Conservation (phyloP, 2,329 filamentous ascomycete species). For the Pseudocercospora cruenta region DNA sequence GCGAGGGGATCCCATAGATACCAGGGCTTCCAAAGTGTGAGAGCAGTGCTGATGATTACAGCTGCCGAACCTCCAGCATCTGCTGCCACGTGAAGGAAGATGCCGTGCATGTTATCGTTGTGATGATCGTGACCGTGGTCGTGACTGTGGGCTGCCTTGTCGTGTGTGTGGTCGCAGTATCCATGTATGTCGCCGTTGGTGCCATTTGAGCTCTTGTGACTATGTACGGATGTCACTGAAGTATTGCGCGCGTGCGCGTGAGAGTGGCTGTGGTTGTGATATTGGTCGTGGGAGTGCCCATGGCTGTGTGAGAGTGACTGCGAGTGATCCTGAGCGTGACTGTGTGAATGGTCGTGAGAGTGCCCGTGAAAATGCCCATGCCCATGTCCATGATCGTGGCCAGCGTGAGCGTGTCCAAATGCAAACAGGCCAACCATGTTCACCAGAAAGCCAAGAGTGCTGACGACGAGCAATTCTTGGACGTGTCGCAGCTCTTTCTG, state of each 20-base stretch:
- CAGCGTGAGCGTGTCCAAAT: constrained; percentile 65
- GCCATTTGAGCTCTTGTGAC: constrained; percentile 20
- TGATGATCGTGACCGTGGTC: constrained; percentile 51
- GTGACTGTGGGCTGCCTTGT: constrained; percentile 19
- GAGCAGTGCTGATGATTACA: constrained; percentile 85
- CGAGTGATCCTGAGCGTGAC: constrained; percentile 28
- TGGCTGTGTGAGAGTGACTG: constrained; percentile 41
- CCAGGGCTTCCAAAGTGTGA: constrained; percentile 89
- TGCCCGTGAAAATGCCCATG: constrained; percentile 41
- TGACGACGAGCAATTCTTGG: constrained; percentile 85
- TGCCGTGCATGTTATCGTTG: constrained; percentile 98
- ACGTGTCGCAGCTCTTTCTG: constrained; percentile 83
- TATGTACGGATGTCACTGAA: constrained; percentile 14
- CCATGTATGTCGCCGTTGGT: constrained; percentile 22
- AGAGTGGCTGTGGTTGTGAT: constrained; percentile 43
- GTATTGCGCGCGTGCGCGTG: constrained; percentile 61
- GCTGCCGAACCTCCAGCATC: constrained; percentile 93
- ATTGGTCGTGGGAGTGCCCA: constrained; percentile 31
- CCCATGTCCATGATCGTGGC: constrained; percentile 47
- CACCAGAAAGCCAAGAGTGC: constrained; percentile 80
- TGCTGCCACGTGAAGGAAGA: constrained; percentile 92
- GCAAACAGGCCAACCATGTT: constrained; percentile 91
- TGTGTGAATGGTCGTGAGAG: constrained; percentile 40
- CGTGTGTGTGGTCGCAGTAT: constrained; percentile 18
- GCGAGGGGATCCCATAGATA: constrained; percentile 92